phyloP scores from a whole-genome alignment of 1,284 basidiomycete species.

The Megacollybia platyphylla region DNA sequence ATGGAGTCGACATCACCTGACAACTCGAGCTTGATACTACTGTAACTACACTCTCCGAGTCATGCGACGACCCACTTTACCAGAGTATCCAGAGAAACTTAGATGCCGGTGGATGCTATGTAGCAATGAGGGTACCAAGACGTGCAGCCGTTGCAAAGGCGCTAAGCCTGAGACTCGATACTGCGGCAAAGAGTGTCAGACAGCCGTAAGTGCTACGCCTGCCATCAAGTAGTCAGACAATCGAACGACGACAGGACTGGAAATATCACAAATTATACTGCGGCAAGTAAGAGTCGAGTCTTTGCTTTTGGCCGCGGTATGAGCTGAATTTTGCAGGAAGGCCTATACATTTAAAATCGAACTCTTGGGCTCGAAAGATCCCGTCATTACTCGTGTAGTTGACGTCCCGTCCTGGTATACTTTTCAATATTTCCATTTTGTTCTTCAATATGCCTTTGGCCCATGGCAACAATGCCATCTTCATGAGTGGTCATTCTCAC shows the following conservation, averaged over 20 bases:
- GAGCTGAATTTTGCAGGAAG: slow-evolving; percentile 2
- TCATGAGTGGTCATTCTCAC: slow-evolving; percentile 5
- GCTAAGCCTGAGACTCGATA: slow-evolving; percentile 1
- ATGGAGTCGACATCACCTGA: too few relatives aligned
- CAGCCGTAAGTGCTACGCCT: neutral
- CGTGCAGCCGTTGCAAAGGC: slow-evolving; percentile 5
- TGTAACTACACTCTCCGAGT: too few relatives aligned
- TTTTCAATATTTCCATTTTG: slow-evolving; percentile 5
- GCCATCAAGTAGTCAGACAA: neutral
- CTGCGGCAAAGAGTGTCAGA: slow-evolving; percentile 4
- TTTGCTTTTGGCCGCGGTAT: neutral
- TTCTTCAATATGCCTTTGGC: slow-evolving; percentile 7
- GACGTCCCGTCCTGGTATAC: slow-evolving; percentile 7
- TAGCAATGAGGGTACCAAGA: slow-evolving; percentile 2
- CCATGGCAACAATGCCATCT: slow-evolving; percentile 6
- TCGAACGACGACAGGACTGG: slow-evolving; percentile 5
- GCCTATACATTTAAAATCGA: slow-evolving; percentile 7
- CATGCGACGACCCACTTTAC: neutral
- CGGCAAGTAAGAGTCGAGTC: slow-evolving; percentile 5
- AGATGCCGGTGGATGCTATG: slow-evolving; percentile 1
- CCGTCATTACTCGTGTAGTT: slow-evolving; percentile 5
- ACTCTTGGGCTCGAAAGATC: slow-evolving; percentile 5
- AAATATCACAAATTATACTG: slow-evolving; percentile 6
- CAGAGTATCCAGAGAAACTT: slow-evolving; percentile 1
- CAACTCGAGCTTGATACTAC: too few relatives aligned